These are phyloP conservation scores for Xerocomellus dryophilus DNA, from an alignment of 768 basidiomycete genomes.

Conservation along the genomic window DNA sequence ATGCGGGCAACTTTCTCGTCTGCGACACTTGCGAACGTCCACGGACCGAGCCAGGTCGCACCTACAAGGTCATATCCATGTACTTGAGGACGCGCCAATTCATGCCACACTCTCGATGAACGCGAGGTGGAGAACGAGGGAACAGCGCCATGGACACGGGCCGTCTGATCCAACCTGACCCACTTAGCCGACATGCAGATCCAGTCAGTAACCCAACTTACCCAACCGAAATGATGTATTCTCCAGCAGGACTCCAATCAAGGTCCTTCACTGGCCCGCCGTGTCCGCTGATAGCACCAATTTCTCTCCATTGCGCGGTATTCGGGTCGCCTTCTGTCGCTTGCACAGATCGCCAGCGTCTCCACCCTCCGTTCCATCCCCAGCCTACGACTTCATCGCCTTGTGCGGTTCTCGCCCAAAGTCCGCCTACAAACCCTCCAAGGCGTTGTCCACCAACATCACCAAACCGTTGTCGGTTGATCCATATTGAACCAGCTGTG, in stretches of 20 bases:
- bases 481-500: conserved; percentile 70
- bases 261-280: conserved; percentile 74
- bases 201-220: conserved; percentile 34
- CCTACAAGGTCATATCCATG: conserved; percentile 94
- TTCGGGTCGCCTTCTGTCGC: no score
- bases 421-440: conserved; percentile 88
- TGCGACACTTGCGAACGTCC: conserved; percentile 85
- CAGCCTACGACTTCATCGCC: conserved; percentile 71
- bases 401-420: conserved; percentile 57
- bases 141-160: conserved; percentile 76
- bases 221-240: conserved; percentile 85
- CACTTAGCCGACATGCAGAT: background rate
- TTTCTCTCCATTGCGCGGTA: conserved; percentile 65
- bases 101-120: conserved; percentile 60
- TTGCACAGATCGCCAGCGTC: conserved; percentile 66
- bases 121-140: conserved; percentile 15
- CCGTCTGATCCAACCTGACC: conserved; percentile 82
- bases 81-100: conserved; percentile 89
- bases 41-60: conserved; percentile 67
- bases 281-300: conserved; percentile 84
- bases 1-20: conserved; percentile 95
- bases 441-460: conserved; percentile 89
- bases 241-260: conserved; percentile 83
- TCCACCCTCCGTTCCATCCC: conserved; percentile 95
- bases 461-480: conserved; percentile 87